Evolutionary conservation across 352 stramenopile genomes (phyloP).

Genomic region (Blastocystis sp.): DNA sequence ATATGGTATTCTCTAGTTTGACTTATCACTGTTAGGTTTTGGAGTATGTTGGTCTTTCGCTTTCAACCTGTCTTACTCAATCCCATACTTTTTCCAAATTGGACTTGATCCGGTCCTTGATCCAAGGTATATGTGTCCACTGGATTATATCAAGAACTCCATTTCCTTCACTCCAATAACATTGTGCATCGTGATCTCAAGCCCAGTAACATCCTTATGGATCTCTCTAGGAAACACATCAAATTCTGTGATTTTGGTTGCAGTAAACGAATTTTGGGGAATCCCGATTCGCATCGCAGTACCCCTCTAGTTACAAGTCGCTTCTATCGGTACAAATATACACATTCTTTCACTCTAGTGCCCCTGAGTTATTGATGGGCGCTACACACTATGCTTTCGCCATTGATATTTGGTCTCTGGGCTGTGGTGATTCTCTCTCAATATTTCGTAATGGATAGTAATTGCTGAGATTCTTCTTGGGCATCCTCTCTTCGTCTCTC

Average conservation of each 20-base stretch:
- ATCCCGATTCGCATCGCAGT: constrained; percentile 8
- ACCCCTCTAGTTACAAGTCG: constrained; percentile 38
- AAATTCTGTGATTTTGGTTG: constrained; percentile 82
- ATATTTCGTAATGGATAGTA: not conserved
- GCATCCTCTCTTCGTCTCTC: constrained; percentile 20
- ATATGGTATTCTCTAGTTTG: not conserved
- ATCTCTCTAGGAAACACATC: constrained; percentile 85
- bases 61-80: not conserved
- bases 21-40: not conserved
- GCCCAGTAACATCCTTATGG: constrained; percentile 86
- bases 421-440: constrained; percentile 1
- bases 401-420: constrained; percentile 53
- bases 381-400: constrained; percentile 33
- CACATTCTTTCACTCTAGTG: not conserved
- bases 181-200: constrained; percentile 92
- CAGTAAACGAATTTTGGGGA: constrained; percentile 20
- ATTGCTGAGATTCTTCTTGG: constrained; percentile 37
- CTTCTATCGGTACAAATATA: not conserved
- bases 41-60: not conserved
- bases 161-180: constrained; percentile 88
- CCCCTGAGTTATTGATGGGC: constrained; percentile 42
- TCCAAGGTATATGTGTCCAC: not conserved
- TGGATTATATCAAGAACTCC: constrained; percentile 66
- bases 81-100: not conserved
- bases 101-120: constrained; percentile 58